Evolutionary conservation across 2,329 filamentous ascomycete genomes (phyloP), one percentile per base, ranked within the genome.

Genomic region (Xylaria digitata): DNA sequence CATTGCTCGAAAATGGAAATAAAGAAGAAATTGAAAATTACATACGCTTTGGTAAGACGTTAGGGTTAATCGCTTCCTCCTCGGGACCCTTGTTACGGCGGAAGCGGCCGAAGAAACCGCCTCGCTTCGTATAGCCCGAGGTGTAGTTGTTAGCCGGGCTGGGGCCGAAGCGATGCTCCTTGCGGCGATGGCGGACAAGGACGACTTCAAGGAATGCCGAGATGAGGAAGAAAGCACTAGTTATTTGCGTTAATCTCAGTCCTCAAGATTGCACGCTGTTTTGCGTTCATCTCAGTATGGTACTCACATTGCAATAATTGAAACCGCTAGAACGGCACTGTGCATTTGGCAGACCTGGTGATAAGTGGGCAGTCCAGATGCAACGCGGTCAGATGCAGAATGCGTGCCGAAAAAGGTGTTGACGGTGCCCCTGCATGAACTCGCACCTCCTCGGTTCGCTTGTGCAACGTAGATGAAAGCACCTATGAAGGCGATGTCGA

Each of bases 391-490:
- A 56, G 78, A 77, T 1, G 86, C 82, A 7, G 85, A 79, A 6
- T 91, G 92, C 3, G 77, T 83, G 43, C 94, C 94, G 60, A 95
- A 87, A 6, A 88, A 89, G 17, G 89, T 95, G 54, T 85, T 82
- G 66, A 94, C 84, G 17, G 81, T 81, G 15, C 80, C 83, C 17
- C 68, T 76, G 82, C 94, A 97, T 56, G 81, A 86, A 67, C 85
- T 80, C 0, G 88, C 87, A 43, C 94, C 94, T 63, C 87, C 80
- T 43, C 91, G 86, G 66, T 92, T 94, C 69, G 92, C 84, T 55
- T 90, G 83, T 0, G 94, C 93, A 66, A 97, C 87, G 75, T 94
- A 96, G 75, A 96, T 87, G 83, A 96, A 96, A 65, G 84, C 88
- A 46, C 86, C 92, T 59, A 88, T 81, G 79, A 97, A 97, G 74